phyloP scores from a whole-genome alignment of 2,329 filamentous ascomycete species.

The Ceratocystis ficicola region DNA sequence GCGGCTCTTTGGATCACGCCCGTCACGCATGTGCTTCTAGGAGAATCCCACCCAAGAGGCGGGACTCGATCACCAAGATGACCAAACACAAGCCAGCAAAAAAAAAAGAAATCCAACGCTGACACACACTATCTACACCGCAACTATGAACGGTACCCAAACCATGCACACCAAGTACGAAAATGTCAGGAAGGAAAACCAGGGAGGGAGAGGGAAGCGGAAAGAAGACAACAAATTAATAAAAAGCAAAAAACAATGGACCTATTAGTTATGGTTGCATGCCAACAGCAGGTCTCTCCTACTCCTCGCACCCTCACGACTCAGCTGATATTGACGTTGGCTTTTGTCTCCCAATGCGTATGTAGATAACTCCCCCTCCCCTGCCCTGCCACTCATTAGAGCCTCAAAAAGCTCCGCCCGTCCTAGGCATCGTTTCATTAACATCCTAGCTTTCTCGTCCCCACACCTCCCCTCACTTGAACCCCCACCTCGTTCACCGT shows the following conservation, averaged over 20 bases:
- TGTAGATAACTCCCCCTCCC: not conserved
- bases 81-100: not conserved
- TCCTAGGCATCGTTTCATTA: not conserved
- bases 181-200: no score
- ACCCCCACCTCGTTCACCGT: no score
- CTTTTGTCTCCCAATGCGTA: not conserved
- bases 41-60: conserved; percentile 4
- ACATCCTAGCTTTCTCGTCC: not conserved
- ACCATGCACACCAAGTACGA: no score
- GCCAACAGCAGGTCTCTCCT: not conserved
- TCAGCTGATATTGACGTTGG: not conserved
- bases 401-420: not conserved
- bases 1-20: not conserved
- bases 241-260: not conserved
- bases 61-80: not conserved
- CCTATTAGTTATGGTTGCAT: not conserved
- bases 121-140: not conserved
- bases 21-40: conserved; percentile 8
- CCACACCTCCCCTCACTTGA: no score
- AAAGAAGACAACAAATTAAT: not conserved
- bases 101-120: not conserved
- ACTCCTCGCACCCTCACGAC: not conserved
- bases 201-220: no score
- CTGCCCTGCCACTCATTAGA: not conserved
- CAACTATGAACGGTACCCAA: not conserved